A percentile compares a stretch with the other conserved stretches of the same genome.
Conservation (phyloP, 495 filamentous ascomycete species). For the Cairneyella variabilis region DNA sequence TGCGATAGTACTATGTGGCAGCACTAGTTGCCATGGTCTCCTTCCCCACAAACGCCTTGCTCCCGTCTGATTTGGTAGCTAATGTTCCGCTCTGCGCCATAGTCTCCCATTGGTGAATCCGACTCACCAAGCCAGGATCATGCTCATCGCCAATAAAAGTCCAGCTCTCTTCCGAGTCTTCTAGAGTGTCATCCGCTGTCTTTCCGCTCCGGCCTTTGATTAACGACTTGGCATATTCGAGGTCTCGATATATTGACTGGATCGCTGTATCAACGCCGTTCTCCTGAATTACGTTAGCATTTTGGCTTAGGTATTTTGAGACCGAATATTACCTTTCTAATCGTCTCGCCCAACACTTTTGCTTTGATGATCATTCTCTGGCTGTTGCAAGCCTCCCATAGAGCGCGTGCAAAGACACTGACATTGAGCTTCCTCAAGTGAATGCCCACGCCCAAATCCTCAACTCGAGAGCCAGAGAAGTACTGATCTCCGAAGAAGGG, state of each 20-base stretch:
- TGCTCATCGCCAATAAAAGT: constrained; percentile 68
- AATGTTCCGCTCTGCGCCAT: constrained; percentile 1
- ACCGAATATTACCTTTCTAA: constrained; percentile 65
- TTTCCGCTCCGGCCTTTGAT: constrained; percentile 58
- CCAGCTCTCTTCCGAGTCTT: constrained; percentile 66
- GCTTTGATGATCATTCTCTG: constrained; percentile 89
- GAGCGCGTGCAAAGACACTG: constrained; percentile 70
- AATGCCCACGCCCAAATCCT: constrained; percentile 89
- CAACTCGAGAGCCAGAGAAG: constrained; percentile 86
- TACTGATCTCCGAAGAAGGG: constrained; percentile 98
- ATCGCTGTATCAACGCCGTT: constrained; percentile 86
- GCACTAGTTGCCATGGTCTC: background rate
- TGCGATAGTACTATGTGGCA: background rate
- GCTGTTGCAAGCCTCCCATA: constrained; percentile 90
- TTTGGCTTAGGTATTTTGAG: background rate
- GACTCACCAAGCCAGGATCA: constrained; percentile 21
- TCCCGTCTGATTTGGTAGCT: constrained; percentile 5
- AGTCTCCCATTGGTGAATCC: constrained; percentile 19
- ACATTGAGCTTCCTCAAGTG: constrained; percentile 86
- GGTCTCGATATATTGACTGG: constrained; percentile 88
- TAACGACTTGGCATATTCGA: constrained; percentile 90
- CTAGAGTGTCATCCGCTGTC: constrained; percentile 42
- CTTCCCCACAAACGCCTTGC: constrained; percentile 1
- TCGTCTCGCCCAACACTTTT: constrained; percentile 73
- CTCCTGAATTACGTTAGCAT: constrained; percentile 53